Base-by-base conservation (phyloP, 306 rosid species). In the Citrullus mucosospermus region DNA sequence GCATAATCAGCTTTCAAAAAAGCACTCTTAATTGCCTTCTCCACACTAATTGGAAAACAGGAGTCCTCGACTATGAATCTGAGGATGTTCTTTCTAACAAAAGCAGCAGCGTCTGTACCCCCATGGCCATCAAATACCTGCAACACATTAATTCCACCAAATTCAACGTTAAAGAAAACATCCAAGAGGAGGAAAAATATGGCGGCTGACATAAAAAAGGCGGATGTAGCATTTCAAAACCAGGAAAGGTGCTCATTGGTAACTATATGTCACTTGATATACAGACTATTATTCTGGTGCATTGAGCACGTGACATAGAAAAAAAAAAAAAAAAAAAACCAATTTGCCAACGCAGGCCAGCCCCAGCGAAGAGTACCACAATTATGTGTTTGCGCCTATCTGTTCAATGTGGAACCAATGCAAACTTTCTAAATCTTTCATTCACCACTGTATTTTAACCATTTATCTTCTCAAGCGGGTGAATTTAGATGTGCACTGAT, bases 51-150 rank as follows among this genome's bases (percentile, higher is more conserved):
- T 80, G 97, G 91, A 60, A 88, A 92, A 51, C 89, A 83, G 46
- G 88, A 87, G 80, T 92, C 96, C 83, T 89, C 97, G 60, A 86
- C 81, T 38, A 89, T 89, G 81, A 88, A 90, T 72, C 80, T 89
- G 57, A 92, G 93, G 81, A 92, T 89, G 86, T 90, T 87, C 69
- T 80, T 83, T 88, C 92, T 88, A 59, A 89, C 85, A 82, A 90
- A 92, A 44, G 82, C 80, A 34, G 96, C 93, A 6, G 97, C 97
- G 22, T 92, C 93, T 50, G 82, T 84, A 69, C 97, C 97, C 75
- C 97, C 96, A 73, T 92, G 97, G 63, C 96, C 97, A 81, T 92
- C 97, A 80, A 92, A 90, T 82, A 92, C 96, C 97, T 92, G 82
- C 63, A 25, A 60, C 61, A 74, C 62, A 74, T 30, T 17, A 74